phyloP scores from a whole-genome alignment of 768 basidiomycete species.

The Boletus vinaceobasis region DNA sequence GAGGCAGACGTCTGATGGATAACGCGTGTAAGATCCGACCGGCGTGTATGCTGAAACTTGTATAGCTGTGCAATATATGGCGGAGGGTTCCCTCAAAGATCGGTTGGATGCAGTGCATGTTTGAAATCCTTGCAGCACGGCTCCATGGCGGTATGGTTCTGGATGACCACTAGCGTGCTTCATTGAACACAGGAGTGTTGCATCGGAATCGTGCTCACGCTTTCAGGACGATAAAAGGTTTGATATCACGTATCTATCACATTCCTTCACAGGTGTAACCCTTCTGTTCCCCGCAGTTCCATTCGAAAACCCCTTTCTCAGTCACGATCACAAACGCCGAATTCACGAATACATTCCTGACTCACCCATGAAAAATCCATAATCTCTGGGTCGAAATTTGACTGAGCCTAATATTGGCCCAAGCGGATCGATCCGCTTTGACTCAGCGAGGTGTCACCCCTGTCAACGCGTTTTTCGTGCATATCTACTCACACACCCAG shows the following conservation, averaged over 20 bases:
- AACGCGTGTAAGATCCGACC: neutral
- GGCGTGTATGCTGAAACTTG: neutral
- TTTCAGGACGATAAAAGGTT: neutral
- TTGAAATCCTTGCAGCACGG: neutral
- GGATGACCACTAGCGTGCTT: neutral
- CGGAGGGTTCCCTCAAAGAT: no score
- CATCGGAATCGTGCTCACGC: neutral
- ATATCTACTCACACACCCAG: neutral
- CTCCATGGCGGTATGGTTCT: neutral
- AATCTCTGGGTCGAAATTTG: neutral
- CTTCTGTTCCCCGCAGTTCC: neutral
- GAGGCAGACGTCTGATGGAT: neutral
- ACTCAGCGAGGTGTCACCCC: neutral
- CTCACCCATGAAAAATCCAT: neutral
- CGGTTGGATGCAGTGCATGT: neutral
- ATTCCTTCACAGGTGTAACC: neutral
- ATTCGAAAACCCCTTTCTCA: neutral
- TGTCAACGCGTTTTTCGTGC: neutral
- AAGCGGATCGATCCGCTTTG: conserved; percentile 1
- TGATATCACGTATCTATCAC: neutral
- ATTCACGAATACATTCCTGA: neutral
- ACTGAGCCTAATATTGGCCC: neutral
- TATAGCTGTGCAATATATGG: neutral
- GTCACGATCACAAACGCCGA: neutral
- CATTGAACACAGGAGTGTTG: neutral